Base-by-base conservation (phyloP, 1,139 yeast genomes). In the Kurtzmaniella quercitrusa region DNA sequence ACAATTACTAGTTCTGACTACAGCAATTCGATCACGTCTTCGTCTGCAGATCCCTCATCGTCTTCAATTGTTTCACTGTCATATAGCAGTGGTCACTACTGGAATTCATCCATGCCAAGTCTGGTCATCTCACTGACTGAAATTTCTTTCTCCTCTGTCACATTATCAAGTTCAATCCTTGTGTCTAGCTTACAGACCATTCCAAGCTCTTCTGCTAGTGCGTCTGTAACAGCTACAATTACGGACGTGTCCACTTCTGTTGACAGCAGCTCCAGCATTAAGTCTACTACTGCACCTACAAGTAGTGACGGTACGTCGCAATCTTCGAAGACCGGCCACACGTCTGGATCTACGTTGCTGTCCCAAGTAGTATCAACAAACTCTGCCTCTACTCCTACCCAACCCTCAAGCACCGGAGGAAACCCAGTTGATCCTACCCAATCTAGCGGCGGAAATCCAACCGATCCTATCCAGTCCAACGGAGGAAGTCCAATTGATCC, bases 21-120 rank as follows among this genome's bases (percentile, higher is more conserved):
- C 31, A 27, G 31, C 10, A 17, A 21, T 8, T 19, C 50, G 53
- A 51, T 39, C 27, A n/a, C 27, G 11, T 23, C 27, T 23, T 23
- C 27, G 11, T 23, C 27, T 8, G 7, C 7, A 8, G 27, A 23
- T 7, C 6, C 14, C 5, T 4, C 14, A 10, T 27, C 14, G 6
- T 11, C 31, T 7, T 27, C 31, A 11, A n/a, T 27, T 10, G 14
- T 27, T 3, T 27, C 31, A n/a, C 31, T 27, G 31, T 27, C 31
- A 11, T 27, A 27, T n/a, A 27, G 31, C 31, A 27, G 31, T 27
- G 31, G 31, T n/a, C 31, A 27, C 14, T 27, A 27, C 31, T 27
- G 31, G 31, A 27, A 27, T n/a, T 11, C 14, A 4, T 27, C 31
- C 10, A 27, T 27, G 12, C 31, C 31, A 11, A 10, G 31, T 27